A percentile compares a stretch with the other conserved stretches of the same genome.
Conservation (phyloP, 768 basidiomycete species). For the Cyclocybe cylindracea region DNA sequence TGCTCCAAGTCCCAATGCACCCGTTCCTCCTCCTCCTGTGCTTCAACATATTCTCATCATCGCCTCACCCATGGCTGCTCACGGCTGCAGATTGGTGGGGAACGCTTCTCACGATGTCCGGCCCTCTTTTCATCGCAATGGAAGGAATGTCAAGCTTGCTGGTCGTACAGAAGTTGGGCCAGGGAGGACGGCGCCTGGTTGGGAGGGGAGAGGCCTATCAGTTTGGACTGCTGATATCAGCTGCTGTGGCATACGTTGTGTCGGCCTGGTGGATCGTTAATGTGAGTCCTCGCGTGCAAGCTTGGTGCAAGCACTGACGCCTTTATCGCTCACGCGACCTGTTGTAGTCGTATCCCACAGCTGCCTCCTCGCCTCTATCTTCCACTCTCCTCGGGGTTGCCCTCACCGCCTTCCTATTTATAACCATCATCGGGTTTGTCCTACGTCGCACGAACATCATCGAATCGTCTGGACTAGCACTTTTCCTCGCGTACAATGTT, state of each 20-base stretch:
- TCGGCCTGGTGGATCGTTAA: slow-evolving; percentile 87
- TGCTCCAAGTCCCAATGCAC: slow-evolving; percentile 85
- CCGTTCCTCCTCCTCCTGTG: slow-evolving; percentile 83
- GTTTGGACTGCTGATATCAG: slow-evolving; percentile 72
- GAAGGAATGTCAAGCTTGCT: slow-evolving; percentile 85
- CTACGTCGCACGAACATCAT: slow-evolving; percentile 89
- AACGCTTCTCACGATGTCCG: slow-evolving; percentile 63
- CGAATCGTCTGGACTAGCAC: slow-evolving; percentile 84
- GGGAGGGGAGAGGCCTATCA: slow-evolving; percentile 74
- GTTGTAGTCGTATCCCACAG: slow-evolving; percentile 74
- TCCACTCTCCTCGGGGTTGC: slow-evolving; percentile 89
- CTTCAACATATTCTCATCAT: slow-evolving; percentile 80
- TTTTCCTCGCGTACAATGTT: slow-evolving; percentile 88
- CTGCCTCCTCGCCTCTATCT: slow-evolving; percentile 81
- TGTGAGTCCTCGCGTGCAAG: slow-evolving; percentile 43
- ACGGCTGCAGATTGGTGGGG: slow-evolving; percentile 74
- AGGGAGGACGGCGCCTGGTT: slow-evolving; percentile 71
- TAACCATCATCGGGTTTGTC: slow-evolving; percentile 90
- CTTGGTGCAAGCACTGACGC: not conserved
- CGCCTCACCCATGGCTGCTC: slow-evolving; percentile 57
- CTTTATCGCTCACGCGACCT: slow-evolving; percentile 12
- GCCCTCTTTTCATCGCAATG: slow-evolving; percentile 78
- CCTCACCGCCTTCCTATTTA: slow-evolving; percentile 84
- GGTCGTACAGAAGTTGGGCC: slow-evolving; percentile 80
- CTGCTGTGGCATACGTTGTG: slow-evolving; percentile 77